Percentiles rank a stretch among this genome's conserved stretches.
Evolutionary conservation across 352 stramenopile genomes (phyloP).

Genomic region (Phytopythium sindhum): DNA sequence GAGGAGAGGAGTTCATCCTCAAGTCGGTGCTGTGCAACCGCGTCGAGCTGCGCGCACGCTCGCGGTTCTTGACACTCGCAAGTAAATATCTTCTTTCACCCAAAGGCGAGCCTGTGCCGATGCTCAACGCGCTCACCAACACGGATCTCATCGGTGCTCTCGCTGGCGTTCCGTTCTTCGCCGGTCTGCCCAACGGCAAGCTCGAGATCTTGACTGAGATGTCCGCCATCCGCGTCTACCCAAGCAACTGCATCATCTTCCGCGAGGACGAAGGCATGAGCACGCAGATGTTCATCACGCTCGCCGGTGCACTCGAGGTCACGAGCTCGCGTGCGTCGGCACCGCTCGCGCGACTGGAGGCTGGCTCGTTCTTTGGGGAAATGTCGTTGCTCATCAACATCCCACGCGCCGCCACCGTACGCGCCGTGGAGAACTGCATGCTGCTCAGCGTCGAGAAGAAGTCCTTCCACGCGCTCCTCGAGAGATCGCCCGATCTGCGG

Average conservation of each 20-base stretch:
- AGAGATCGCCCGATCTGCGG: conserved; percentile 52
- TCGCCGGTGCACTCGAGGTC: conserved; percentile 60
- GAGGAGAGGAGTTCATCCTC: conserved; percentile 60
- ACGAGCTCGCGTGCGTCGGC: conserved; percentile 44
- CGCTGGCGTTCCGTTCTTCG: conserved; percentile 69
- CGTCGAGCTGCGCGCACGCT: conserved; percentile 38
- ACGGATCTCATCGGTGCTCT: conserved; percentile 60
- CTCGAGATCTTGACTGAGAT: conserved; percentile 63
- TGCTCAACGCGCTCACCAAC: conserved; percentile 66
- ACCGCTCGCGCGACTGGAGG: conserved; percentile 54
- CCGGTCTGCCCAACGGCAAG: conserved; percentile 53
- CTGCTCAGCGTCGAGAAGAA: conserved; percentile 80
- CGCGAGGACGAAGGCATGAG: conserved; percentile 73
- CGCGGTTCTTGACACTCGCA: conserved; percentile 35
- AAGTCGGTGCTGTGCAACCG: conserved; percentile 50
- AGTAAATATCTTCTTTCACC: conserved; percentile 31
- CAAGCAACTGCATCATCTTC: conserved; percentile 64
- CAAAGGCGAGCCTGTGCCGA: conserved; percentile 19
- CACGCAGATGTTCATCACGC: conserved; percentile 77
- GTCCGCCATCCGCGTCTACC: conserved; percentile 75
- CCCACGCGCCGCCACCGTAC: conserved; percentile 66
- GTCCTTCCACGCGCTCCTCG: conserved; percentile 59
- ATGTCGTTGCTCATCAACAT: conserved; percentile 83
- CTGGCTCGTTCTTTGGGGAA: conserved; percentile 77
- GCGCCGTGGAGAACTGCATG: conserved; percentile 65